Base-by-base conservation (phyloP, 2,329 filamentous ascomycete genomes). In the Tolypocladium ovalisporum region DNA sequence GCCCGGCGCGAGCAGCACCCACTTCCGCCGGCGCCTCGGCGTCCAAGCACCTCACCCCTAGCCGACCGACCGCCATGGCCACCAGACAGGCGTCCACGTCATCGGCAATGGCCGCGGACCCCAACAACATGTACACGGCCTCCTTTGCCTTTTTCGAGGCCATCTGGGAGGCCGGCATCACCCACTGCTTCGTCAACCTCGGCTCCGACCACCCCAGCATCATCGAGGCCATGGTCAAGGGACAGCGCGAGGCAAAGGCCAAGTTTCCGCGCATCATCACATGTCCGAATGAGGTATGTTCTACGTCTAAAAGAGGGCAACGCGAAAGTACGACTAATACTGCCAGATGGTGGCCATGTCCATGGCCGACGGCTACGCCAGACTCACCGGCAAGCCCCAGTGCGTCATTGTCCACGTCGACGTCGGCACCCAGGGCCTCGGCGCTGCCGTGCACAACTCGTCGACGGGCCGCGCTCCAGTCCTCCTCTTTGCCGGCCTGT, bases 91-190 rank as follows among this genome's bases (percentile, higher is more conserved):
- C 55, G 0, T 63, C 61, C 13, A 64, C 61, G 1, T 59, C 60
- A 27, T 56, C 58, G 22, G 52, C 61, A 39, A 49, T 60, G 32
- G 57, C 56, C 15, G 58, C 55, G 12, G 65, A 66, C 22, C 63
- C 61, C 22, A 60, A 65, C 59, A 70, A 70, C 24, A 79, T 79
- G 75, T 88, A 92, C 68, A 92, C 89, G 10, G 83, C 89, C 15
- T 90, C 88, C 0, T 89, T 86, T 65, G 89, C 88, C 69, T 91
- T 93, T 71, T 91, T 93, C 62, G 89, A 93, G 75, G 86, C 87
- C 36, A 74, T 92, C 54, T 90, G 85, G 85, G 86, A 90, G 69
- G 81, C 81, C 47, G 82, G 82, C 22, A 75, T 85, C 47, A 79
- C 78, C 39, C 78, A 85, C 67, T 79, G 80, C 71, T 79, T 79